Base-by-base conservation (phyloP, 768 basidiomycete genomes). In the Russula sp. region DNA sequence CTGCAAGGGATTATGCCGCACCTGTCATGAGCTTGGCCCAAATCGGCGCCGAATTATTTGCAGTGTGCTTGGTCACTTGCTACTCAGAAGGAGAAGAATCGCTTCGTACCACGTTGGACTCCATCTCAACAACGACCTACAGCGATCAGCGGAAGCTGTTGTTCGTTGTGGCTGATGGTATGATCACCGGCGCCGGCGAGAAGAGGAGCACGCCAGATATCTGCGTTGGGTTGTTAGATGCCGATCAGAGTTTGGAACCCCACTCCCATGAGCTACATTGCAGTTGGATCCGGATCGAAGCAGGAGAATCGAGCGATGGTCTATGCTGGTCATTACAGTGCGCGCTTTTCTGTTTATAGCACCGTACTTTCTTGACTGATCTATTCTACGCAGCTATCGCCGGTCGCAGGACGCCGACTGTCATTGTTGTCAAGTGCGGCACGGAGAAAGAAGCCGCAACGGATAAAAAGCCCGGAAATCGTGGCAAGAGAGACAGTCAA, bases 251-350 rank as follows among this genome's bases (percentile, higher is more conserved):
- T 14, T 99, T 98, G 96, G 28, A 94, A 97, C 71, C 97, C 97
- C 2, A 85, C 85, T 51, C 93, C 96, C 5, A 96, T 98, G 95
- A 87, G 83, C 66, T 99, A 98, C 72, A 76, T 82, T 61, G 91
- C 97, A 2, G 93, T 99, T 32, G 97, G 94, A 2, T 84, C 88
- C 10, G 96, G 97, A 2, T 77, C 85, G 22, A 98, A 98, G 79
- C 83, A 81, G 59, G 87, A 94, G 73, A 99, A 99, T 71, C 83
- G 94, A 60, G 96, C 96, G 8, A 92, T 97, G 92, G 91, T 98
- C 22, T 98, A 99, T 79, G 97, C 97, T 57, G 97, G 97, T n/a
- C 96, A 99, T 79, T 98, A 98, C 76, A 91, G 94, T 95, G 74
- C 73, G 93, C 83, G 36, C 42, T 59, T 54, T 42, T 67, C n/a